Conservation (phyloP, 192 early-diverging fungal genomes). For the Rhizophagus clarus region DNA sequence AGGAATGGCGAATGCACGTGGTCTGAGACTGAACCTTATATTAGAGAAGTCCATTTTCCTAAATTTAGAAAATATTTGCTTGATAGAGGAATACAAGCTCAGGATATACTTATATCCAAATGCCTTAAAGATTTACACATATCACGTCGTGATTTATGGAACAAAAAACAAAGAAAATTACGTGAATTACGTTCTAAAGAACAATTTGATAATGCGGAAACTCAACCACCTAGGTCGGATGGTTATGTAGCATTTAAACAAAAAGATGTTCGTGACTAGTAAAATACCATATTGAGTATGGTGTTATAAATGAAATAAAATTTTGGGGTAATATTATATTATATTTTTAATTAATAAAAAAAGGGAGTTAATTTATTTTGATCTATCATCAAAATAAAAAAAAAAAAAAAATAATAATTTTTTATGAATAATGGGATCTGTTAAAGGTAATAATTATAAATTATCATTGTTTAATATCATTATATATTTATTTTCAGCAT, state of each 20-base stretch:
- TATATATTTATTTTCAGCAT: no score
- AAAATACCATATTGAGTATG: no score
- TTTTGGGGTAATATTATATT: no score
- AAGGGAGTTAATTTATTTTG: no score
- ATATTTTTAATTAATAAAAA: no score
- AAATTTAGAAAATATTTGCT: not conserved
- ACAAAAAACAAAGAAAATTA: not conserved
- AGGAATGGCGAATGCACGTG: slow-evolving; percentile 5
- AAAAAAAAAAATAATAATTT: no score
- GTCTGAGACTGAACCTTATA: not conserved
- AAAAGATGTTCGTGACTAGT: no score
- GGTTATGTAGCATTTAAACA: not conserved
- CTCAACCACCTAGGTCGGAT: not conserved
- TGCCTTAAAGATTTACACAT: slow-evolving; percentile 2
- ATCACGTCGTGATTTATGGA: slow-evolving; percentile 1
- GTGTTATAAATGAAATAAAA: no score
- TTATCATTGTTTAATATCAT: no score
- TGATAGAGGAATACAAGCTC: not conserved
- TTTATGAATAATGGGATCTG: no score
- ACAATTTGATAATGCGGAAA: not conserved
- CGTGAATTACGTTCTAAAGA: not conserved
- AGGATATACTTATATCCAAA: not conserved
- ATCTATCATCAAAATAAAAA: no score
- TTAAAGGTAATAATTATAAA: no score
- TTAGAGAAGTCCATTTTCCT: not conserved